Evolutionary conservation across 176 grass and related monocot species (phyloP).

Genomic region (Pharus latifolius): DNA sequence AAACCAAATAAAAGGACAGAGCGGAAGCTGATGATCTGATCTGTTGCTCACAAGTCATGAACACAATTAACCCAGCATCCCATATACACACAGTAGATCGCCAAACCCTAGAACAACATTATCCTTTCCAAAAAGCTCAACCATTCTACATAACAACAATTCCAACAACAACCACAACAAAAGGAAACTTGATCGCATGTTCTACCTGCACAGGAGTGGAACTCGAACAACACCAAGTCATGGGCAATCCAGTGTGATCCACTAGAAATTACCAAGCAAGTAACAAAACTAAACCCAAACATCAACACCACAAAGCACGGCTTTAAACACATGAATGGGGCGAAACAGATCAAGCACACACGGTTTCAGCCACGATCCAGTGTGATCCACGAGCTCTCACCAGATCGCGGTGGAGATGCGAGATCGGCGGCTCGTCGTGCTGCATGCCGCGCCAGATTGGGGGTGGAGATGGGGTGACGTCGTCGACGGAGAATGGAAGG

Average conservation of each 20-base stretch:
- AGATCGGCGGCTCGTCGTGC: too few relatives aligned
- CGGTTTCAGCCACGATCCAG: too few relatives aligned
- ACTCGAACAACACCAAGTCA: background rate
- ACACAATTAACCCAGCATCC: background rate
- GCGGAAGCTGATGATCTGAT: too few relatives aligned
- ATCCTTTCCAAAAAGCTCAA: background rate
- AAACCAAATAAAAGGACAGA: too few relatives aligned
- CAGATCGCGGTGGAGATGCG: too few relatives aligned
- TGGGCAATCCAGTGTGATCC: background rate
- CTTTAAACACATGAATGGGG: background rate
- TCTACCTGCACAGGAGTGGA: background rate
- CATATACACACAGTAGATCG: background rate
- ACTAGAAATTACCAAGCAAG: background rate
- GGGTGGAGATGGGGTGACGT: too few relatives aligned
- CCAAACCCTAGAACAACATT: background rate
- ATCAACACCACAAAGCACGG: too few relatives aligned
- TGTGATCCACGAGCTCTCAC: too few relatives aligned
- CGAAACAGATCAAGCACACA: too few relatives aligned
- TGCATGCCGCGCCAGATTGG: too few relatives aligned
- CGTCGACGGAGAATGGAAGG: too few relatives aligned
- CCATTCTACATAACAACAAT: background rate
- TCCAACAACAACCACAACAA: background rate
- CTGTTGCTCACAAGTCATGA: too few relatives aligned
- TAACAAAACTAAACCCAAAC: background rate
- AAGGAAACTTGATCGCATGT: background rate